Percentiles rank a stretch among this genome's conserved stretches.
Conservation (phyloP, 75 land plant species). For the Selaginella moellendorffii region DNA sequence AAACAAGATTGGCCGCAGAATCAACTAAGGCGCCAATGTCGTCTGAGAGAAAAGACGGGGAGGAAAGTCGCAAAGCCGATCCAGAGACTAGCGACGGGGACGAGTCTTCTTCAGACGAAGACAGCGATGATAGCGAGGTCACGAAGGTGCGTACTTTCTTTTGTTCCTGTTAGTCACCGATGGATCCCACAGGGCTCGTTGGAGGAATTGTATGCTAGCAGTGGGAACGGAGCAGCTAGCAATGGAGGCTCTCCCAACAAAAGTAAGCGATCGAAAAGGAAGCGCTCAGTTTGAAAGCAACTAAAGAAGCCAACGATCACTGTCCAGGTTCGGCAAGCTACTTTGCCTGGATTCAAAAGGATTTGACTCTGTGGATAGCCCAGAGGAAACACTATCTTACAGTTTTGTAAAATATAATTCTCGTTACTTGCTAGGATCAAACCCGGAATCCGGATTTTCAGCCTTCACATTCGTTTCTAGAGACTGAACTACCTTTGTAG, state of each 20-base stretch:
- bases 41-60: constrained; percentile 11
- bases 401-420: too few relatives aligned
- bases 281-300: constrained; percentile 30
- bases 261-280: constrained; percentile 75
- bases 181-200: constrained; percentile 15
- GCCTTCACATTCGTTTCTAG: too few relatives aligned
- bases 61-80: constrained; percentile 32
- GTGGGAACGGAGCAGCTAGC: constrained; percentile 27
- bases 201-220: constrained; percentile 47
- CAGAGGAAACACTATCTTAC: too few relatives aligned
- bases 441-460: too few relatives aligned
- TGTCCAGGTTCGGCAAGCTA: constrained; percentile 9
- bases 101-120: constrained; percentile 16
- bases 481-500: too few relatives aligned
- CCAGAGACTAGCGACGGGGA: constrained; percentile 27
- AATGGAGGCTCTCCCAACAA: constrained; percentile 19
- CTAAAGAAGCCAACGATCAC: not conserved
- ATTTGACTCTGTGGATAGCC: too few relatives aligned
- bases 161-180: not conserved
- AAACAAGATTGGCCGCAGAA: constrained; percentile 23
- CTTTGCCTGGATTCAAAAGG: too few relatives aligned
- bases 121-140: constrained; percentile 14
- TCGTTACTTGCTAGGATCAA: too few relatives aligned
- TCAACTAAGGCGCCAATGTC: constrained; percentile 20
- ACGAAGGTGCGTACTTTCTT: constrained; percentile 8